phyloP scores from a whole-genome alignment of 352 stramenopile species.

The Phytophthora uliginosa region DNA sequence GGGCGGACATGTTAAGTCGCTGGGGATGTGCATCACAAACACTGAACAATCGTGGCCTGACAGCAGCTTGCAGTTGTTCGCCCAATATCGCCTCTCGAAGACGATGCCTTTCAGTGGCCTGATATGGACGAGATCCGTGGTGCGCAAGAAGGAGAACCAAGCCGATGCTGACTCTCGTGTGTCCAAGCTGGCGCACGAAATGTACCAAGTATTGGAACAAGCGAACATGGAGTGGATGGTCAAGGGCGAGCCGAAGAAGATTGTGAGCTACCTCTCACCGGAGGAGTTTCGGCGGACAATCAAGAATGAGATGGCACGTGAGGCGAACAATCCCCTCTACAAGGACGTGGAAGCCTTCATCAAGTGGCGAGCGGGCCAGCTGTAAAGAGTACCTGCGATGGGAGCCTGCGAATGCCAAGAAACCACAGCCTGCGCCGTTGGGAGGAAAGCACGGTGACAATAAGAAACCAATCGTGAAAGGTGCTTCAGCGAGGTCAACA shows the following conservation, averaged over 20 bases:
- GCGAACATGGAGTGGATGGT: background rate
- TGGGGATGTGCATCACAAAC: too few species aligned
- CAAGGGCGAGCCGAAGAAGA: background rate
- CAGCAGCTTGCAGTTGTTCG: too few species aligned
- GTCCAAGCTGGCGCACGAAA: background rate
- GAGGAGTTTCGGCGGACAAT: background rate
- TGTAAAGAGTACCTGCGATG: background rate
- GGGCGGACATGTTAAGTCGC: too few species aligned
- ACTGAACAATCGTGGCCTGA: too few species aligned
- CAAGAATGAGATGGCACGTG: background rate
- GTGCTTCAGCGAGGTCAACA: too few species aligned
- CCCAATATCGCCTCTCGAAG: too few species aligned
- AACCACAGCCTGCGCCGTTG: background rate
- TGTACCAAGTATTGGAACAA: background rate
- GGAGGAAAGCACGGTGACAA: background rate
- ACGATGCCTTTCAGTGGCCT: too few species aligned
- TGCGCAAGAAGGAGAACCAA: too few species aligned
- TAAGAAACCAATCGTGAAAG: too few species aligned
- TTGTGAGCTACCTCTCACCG: background rate
- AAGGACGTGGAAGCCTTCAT: background rate
- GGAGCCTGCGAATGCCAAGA: background rate
- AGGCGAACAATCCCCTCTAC: background rate
- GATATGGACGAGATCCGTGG: too few species aligned
- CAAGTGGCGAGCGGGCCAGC: background rate
- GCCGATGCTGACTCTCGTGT: background rate